Conservation (phyloP, 208 protist genomes). For the Leishmania tarentolae region DNA sequence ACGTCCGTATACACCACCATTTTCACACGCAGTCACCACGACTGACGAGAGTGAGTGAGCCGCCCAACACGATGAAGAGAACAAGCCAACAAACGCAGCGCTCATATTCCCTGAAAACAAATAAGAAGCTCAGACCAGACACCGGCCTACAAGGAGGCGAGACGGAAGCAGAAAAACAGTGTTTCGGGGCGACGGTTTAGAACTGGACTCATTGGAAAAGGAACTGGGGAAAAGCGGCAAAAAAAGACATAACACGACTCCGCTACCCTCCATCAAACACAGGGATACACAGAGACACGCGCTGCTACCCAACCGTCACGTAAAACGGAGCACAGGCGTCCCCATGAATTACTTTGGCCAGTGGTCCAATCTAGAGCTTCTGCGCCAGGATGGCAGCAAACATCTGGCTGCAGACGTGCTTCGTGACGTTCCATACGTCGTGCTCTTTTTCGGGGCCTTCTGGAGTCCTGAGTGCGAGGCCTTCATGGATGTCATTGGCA, state of each 20-base stretch:
- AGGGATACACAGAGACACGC: constrained; percentile 11
- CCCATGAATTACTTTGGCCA: constrained; percentile 58
- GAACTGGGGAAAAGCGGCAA: background rate
- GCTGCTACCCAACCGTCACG: background rate
- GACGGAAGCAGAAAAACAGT: background rate
- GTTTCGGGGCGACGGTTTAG: background rate
- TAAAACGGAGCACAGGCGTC: background rate
- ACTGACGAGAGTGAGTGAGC: too few species aligned
- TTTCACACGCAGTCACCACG: background rate
- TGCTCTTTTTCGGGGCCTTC: constrained; percentile 39
- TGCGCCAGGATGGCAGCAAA: constrained; percentile 33
- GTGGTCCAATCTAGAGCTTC: constrained; percentile 39
- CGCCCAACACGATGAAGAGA: too few species aligned
- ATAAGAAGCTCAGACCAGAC: background rate
- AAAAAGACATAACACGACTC: background rate
- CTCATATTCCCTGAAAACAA: background rate
- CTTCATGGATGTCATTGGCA: constrained; percentile 24
- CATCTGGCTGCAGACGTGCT: constrained; percentile 33
- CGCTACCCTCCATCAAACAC: constrained; percentile 1
- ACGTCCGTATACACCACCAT: background rate
- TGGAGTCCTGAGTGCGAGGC: constrained; percentile 21
- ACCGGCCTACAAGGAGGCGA: background rate
- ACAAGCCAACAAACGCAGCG: background rate
- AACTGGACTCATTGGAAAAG: background rate
- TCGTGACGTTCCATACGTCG: constrained; percentile 19